Percentiles rank a stretch among this genome's conserved stretches.
Conservation (phyloP, 768 basidiomycete genomes). For the Rhodocollybia butyracea region DNA sequence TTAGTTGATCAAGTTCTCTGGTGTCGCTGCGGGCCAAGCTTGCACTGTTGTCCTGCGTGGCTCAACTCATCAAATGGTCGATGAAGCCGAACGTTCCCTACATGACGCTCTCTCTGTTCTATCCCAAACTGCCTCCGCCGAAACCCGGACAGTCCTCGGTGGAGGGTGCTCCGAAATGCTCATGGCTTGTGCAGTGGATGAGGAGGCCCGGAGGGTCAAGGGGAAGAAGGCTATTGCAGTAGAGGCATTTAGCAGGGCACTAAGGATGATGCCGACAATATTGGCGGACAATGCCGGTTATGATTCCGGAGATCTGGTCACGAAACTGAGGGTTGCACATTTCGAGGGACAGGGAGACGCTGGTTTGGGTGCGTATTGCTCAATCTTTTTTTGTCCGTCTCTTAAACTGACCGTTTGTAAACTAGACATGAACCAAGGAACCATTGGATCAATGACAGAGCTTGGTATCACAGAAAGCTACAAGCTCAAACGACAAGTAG, state of each 20-base stretch:
- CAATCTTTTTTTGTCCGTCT: slow-evolving; percentile 21
- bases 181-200: slow-evolving; percentile 94
- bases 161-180: slow-evolving; percentile 98
- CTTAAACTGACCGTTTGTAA: neutral
- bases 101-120: slow-evolving; percentile 97
- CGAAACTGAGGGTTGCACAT: slow-evolving; percentile 87
- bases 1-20: slow-evolving; percentile 98
- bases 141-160: slow-evolving; percentile 90
- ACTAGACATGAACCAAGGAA: slow-evolving; percentile 84
- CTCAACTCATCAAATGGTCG: slow-evolving; percentile 98
- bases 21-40: slow-evolving; percentile 95
- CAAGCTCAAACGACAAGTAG: slow-evolving; percentile 95
- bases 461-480: slow-evolving; percentile 95
- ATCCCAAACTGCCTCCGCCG: slow-evolving; percentile 96
- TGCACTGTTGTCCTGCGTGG: slow-evolving; percentile 98
- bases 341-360: slow-evolving; percentile 85
- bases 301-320: slow-evolving; percentile 94
- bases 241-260: slow-evolving; percentile 85
- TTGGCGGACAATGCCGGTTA: slow-evolving; percentile 97
- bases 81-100: slow-evolving; percentile 95
- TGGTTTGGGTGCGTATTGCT: slow-evolving; percentile 89
- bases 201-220: slow-evolving; percentile 75
- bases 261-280: slow-evolving; percentile 94
- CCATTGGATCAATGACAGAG: slow-evolving; percentile 82
- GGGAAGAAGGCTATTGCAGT: slow-evolving; percentile 95